Percentiles rank a stretch among this genome's conserved stretches.
Conservation (phyloP, 495 filamentous ascomycete genomes). For the Immersiella caudata region DNA sequence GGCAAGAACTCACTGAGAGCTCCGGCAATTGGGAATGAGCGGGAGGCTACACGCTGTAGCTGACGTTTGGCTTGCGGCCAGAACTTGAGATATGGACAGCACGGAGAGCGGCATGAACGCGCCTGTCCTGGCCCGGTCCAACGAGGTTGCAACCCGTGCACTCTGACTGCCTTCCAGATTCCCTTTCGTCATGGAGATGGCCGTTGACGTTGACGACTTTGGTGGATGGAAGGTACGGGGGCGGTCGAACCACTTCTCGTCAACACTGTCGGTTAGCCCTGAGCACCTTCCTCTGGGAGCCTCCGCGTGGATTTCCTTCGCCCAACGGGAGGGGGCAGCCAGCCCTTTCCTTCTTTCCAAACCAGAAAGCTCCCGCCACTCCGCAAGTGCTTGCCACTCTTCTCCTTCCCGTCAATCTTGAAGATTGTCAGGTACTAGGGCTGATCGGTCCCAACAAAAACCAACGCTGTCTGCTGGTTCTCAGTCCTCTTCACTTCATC, state of each 20-base stretch:
- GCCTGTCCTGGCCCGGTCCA: no score
- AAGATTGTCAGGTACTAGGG: background rate
- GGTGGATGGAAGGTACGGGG: background rate
- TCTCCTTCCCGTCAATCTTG: background rate
- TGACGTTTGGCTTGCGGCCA: no score
- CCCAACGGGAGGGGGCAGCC: background rate
- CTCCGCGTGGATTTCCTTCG: background rate
- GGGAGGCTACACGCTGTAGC: no score
- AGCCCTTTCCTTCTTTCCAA: background rate
- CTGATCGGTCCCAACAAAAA: background rate
- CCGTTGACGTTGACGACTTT: background rate
- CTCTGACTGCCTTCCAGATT: no score
- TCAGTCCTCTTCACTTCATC: conserved; percentile 6
- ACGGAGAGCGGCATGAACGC: no score
- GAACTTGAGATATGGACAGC: no score
- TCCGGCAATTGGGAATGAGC: no score
- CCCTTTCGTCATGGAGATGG: background rate
- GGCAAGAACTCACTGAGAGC: no score
- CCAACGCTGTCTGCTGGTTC: background rate
- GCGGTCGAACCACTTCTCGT: background rate
- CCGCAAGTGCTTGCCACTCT: background rate
- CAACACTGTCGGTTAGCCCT: background rate
- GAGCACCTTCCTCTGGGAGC: background rate
- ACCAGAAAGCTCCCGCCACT: background rate
- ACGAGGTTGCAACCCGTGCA: no score